Evolutionary conservation across 805 yeast species (phyloP), one percentile per base, ranked within the genome.

Genomic region (Huiozyma sinensis): DNA sequence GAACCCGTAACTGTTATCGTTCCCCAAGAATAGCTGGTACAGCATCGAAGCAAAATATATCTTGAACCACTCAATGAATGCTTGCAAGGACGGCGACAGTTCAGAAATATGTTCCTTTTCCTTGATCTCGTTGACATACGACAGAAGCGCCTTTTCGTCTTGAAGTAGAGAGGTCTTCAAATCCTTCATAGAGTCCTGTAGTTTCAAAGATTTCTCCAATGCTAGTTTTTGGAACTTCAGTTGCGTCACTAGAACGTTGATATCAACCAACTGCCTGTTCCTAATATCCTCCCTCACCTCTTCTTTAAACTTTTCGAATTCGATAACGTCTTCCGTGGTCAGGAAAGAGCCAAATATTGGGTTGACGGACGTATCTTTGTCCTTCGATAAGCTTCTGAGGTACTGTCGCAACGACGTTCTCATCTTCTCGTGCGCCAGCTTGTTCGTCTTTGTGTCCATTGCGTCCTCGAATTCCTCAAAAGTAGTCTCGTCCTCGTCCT

Each of bases 11-110:
- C 95, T 79, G 48, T 77, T 77, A 58, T 90, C 97, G 43, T 77
- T 81, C 1, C 90, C 92, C 27, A 90, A 67, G 52, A 88, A 82
- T 34, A 83, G 53, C 50, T 85, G 87, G 62, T 85, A 89, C 3
- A 90, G 65, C 0, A 95, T 81, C 0, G 95, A 83, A 0, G 97
- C 86, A 7, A 86, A 63, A 58, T 88, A 90, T 8, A 90, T 75
- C 48, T 87, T 78, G 47, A 82, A 75, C 86, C 95, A 82, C 52
- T 84, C 87, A 36, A 86, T 69, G 50, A 89, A 80, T 40, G 84
- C 74, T 49, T 71, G 70, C 38, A 88, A 67, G 34, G 83, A 69
- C 1, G 83, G 82, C 6, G 90, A 76, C 40, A 87, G 66, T 7
- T 83, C 76, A 9, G 64, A 63, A 6, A 84, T 71, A 10, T 65